These are phyloP conservation scores for Adansonia gregorii DNA, from an alignment of 441 rosid genomes.

Conservation along the genomic window DNA sequence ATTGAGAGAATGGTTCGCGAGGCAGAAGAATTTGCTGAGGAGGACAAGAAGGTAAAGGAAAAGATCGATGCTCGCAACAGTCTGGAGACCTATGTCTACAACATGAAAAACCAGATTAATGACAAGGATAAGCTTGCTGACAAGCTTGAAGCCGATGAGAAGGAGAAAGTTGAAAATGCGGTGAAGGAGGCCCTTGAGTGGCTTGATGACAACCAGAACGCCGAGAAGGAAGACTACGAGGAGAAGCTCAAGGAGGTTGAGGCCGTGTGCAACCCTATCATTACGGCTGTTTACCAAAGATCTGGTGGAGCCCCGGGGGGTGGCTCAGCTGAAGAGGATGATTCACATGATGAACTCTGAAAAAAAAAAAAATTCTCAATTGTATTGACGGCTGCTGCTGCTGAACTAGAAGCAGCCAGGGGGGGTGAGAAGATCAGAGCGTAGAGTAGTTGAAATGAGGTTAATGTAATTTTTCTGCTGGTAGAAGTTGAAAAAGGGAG, in stretches of 20 bases:
- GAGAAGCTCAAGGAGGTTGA: constrained; percentile 97
- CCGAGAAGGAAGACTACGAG: constrained; percentile 90
- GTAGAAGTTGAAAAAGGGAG: constrained; percentile 27
- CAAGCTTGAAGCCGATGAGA: constrained; percentile 87
- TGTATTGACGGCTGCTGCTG: constrained; percentile 21
- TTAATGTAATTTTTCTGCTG: constrained; percentile 39
- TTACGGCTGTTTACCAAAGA: constrained; percentile 82
- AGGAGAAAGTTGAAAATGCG: constrained; percentile 81
- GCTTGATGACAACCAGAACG: constrained; percentile 87
- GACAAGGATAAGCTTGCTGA: constrained; percentile 98
- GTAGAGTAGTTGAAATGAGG: constrained; percentile 35
- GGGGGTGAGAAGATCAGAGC: constrained; percentile 16
- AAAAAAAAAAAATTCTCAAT: background rate
- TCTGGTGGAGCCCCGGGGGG: constrained; percentile 83
- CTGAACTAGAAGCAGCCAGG: background rate
- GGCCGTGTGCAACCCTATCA: constrained; percentile 90
- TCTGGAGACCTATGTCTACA: constrained; percentile 82
- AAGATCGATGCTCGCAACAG: constrained; percentile 83
- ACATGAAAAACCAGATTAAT: constrained; percentile 93
- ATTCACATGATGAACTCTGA: constrained; percentile 79
- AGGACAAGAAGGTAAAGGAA: constrained; percentile 97
- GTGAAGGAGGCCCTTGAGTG: constrained; percentile 91
- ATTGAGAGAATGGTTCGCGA: constrained; percentile 92
- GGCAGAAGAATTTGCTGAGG: constrained; percentile 97
- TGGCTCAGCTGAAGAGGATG: constrained; percentile 54